Evolutionary conservation across 108 stramenopile genomes (phyloP).

Genomic region (Stephanodiscus minutulus): DNA sequence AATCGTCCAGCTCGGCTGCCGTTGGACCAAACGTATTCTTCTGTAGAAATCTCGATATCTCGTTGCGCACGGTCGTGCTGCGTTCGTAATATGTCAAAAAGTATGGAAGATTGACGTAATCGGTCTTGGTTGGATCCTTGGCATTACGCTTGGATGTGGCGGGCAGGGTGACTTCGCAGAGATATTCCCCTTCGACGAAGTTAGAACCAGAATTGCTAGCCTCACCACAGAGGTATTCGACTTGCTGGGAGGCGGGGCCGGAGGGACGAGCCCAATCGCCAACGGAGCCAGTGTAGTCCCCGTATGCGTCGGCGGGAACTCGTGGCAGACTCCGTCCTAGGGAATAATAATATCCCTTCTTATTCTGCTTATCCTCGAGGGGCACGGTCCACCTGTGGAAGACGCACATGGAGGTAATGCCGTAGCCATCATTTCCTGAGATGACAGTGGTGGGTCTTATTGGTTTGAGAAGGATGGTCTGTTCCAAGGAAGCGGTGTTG

Average conservation of each 20-base stretch:
- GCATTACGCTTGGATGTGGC: slow-evolving; percentile 3
- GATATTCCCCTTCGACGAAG: slow-evolving; percentile 28
- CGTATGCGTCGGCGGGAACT: not conserved
- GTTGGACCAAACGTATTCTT: slow-evolving; percentile 56
- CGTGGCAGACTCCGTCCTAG: slow-evolving; percentile 11
- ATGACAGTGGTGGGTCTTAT: slow-evolving; percentile 6
- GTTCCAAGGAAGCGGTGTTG: slow-evolving; percentile 13
- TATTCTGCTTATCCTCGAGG: not conserved
- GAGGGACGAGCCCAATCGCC: slow-evolving; percentile 37
- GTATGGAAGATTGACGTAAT: slow-evolving; percentile 22
- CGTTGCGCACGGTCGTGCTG: slow-evolving; percentile 20
- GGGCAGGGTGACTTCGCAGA: slow-evolving; percentile 42
- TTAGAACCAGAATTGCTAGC: slow-evolving; percentile 37
- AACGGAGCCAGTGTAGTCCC: slow-evolving; percentile 1
- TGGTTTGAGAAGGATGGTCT: slow-evolving; percentile 28
- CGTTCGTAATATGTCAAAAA: slow-evolving; percentile 33
- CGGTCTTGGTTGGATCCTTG: slow-evolving; percentile 5
- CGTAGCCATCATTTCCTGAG: not conserved
- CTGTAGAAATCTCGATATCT: slow-evolving; percentile 49
- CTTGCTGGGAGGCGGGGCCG: not conserved
- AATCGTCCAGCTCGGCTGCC: slow-evolving; percentile 13
- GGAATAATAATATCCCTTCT: slow-evolving; percentile 22
- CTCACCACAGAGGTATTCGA: slow-evolving; percentile 21
- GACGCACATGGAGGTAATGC: slow-evolving; percentile 30
- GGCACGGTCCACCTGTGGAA: slow-evolving; percentile 22